Base-by-base conservation (phyloP, 2,329 filamentous ascomycete genomes). In the Fulvia fulva region DNA sequence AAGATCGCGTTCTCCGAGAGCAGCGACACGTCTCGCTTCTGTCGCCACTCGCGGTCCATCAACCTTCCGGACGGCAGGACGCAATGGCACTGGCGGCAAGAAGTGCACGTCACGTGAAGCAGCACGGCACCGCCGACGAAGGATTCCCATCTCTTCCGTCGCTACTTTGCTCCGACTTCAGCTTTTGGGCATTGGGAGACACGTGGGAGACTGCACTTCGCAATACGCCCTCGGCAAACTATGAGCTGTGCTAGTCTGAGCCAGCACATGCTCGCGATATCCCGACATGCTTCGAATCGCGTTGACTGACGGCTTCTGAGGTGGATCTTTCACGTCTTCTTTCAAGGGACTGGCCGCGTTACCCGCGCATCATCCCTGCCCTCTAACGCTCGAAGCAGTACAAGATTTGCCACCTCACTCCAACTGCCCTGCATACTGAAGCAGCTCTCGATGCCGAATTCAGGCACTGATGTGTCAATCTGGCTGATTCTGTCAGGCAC, bases 311-410 rank as follows among this genome's bases (percentile, higher is more conserved):
- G 21, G 44, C 47, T 16, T 14, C 25, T n/a, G 23, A n/a, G n/a
- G 21, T 32, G 32, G 25, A 50, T 50, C 46, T 32, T 26, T 37
- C 22, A 28, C 51, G 34, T 43, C 51, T 43, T 53, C 34, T 44
- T 21, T 30, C 52, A 46, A 54, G 52, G 41, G 52, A 53, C 52
- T 32, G 19, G 9, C 52, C 52, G 50, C 34, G 41, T 32, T 26
- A 32, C 26, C 52, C 51, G 43, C 56, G 26, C 53, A 4, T 5
- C 19, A 55, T 59, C 57, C 53, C 57, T 59, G 53, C 32, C 53
- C 8, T 30, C 53, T 59, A 56, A 9, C 28, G 43, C 26, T 49
- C 37, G 47, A 56, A 43, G 32, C 22, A 37, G 54, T 47, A 56
- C 22, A 30, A 30, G 32, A 53, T 53, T 53, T 44, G 51, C 51